A percentile compares a stretch with the other conserved stretches of the same genome.
phyloP scores from a whole-genome alignment of 495 filamentous ascomycete genomes.

The Penicillium pulvis region DNA sequence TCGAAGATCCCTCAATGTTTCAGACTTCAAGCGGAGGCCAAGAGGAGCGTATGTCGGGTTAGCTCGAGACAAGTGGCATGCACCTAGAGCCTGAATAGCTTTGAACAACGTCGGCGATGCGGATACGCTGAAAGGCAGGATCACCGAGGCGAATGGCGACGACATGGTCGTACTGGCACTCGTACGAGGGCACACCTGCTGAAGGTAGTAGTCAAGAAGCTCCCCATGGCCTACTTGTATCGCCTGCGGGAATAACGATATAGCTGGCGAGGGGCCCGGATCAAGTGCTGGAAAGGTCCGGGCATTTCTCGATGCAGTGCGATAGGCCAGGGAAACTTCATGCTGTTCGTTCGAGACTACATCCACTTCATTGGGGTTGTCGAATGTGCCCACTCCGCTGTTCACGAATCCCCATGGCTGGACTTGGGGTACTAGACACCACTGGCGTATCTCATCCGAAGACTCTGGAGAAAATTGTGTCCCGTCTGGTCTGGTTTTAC shows the following conservation, averaged over 20 bases:
- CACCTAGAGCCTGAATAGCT: conserved; percentile 43
- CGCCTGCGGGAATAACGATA: conserved; percentile 36
- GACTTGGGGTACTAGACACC: conserved; percentile 33
- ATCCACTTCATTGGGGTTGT: conserved; percentile 30
- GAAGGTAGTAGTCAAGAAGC: conserved; percentile 48
- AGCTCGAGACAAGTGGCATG: conserved; percentile 39
- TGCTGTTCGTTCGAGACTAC: conserved; percentile 32
- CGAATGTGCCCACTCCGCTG: conserved; percentile 37
- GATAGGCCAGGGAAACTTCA: conserved; percentile 18
- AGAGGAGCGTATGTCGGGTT: conserved; percentile 33
- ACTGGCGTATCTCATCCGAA: conserved; percentile 29
- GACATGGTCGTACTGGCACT: conserved; percentile 37
- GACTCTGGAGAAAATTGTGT: conserved; percentile 13
- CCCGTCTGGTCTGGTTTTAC: conserved; percentile 29
- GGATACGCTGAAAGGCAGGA: conserved; percentile 41
- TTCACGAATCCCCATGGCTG: conserved; percentile 44
- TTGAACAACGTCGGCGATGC: conserved; percentile 42
- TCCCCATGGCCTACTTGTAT: conserved; percentile 29
- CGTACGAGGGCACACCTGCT: conserved; percentile 46
- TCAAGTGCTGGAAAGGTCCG: not conserved
- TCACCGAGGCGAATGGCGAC: conserved; percentile 46
- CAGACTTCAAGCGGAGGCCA: conserved; percentile 41
- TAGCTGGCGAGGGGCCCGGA: conserved; percentile 15
- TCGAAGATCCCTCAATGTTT: conserved; percentile 42
- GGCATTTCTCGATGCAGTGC: conserved; percentile 8